phyloP scores from a whole-genome alignment of 768 basidiomycete species.

The Thelephora aurantiotincta region DNA sequence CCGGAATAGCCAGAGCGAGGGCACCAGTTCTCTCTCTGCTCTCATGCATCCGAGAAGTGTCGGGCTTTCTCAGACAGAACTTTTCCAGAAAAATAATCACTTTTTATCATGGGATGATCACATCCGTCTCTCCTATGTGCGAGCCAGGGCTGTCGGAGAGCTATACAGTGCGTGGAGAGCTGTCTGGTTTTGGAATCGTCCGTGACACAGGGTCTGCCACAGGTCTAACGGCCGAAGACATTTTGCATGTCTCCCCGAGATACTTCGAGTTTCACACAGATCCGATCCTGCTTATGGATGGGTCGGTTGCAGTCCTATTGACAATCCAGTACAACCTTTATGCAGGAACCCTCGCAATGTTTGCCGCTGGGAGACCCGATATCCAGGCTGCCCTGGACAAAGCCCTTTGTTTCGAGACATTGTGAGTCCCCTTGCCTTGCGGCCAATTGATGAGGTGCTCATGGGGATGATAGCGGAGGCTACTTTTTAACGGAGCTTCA shows the following conservation, averaged over 20 bases:
- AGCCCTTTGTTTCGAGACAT: conserved; percentile 13
- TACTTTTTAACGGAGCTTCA: conserved; percentile 17
- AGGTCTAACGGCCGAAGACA: conserved; percentile 9
- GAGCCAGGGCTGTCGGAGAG: conserved; percentile 11
- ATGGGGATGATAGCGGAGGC: conserved; percentile 17
- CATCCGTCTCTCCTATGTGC: conserved; percentile 9
- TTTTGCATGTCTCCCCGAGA: conserved; percentile 12
- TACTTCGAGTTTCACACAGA: conserved; percentile 17
- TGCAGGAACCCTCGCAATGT: conserved; percentile 13
- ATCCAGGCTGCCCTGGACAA: conserved; percentile 12
- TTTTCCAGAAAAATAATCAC: not conserved
- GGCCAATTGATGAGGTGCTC: too few species aligned
- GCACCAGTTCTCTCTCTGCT: too few species aligned
- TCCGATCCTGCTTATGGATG: conserved; percentile 11
- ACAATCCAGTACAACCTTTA: conserved; percentile 16
- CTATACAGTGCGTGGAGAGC: conserved; percentile 9
- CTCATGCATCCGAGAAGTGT: too few species aligned
- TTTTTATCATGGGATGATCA: conserved; percentile 6
- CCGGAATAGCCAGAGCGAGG: too few species aligned
- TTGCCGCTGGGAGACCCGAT: conserved; percentile 11
- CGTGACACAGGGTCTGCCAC: too few species aligned
- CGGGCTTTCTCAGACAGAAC: too few species aligned
- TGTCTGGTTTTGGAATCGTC: too few species aligned
- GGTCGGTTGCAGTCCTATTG: conserved; percentile 10
- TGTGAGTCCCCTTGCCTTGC: conserved; percentile 10